phyloP scores from a whole-genome alignment of 345 rosid species.

The Gossypium ekmanianum region DNA sequence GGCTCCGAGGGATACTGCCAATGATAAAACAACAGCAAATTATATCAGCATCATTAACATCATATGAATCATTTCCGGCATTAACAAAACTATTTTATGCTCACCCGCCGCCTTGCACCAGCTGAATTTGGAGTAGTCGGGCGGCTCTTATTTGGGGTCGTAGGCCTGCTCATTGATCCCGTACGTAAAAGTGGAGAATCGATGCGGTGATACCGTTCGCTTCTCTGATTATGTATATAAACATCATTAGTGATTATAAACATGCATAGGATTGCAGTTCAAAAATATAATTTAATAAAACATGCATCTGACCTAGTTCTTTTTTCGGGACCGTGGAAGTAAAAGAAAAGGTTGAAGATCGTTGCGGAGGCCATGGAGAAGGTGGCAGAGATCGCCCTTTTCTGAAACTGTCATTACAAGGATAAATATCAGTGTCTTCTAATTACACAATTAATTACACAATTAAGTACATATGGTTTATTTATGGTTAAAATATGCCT shows the following conservation, averaged over 20 bases:
- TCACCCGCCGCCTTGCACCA: constrained; percentile 50
- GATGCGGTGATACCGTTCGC: constrained; percentile 71
- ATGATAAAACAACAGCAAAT: not conserved
- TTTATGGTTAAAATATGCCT: not conserved
- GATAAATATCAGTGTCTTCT: not conserved
- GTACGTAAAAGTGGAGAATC: constrained; percentile 83
- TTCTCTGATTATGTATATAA: constrained; percentile 43
- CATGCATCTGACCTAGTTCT: constrained; percentile 46
- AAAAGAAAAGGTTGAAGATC: constrained; percentile 73
- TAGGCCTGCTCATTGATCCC: constrained; percentile 65
- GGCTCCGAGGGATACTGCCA: constrained; percentile 85
- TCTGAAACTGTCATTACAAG: constrained; percentile 31
- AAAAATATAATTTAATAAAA: not conserved
- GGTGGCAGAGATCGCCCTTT: constrained; percentile 67
- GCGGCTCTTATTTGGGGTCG: constrained; percentile 62
- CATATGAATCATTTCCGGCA: not conserved
- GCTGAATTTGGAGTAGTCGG: constrained; percentile 56
- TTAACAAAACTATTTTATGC: constrained; percentile 8
- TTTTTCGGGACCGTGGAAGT: constrained; percentile 57
- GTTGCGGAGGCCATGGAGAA: constrained; percentile 53
- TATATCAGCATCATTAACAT: not conserved
- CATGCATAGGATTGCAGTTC: not conserved
- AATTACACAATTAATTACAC: not conserved
- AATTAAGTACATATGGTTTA: not conserved
- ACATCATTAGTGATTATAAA: not conserved